Evolutionary conservation across 352 stramenopile genomes (phyloP).

Genomic region (Halophytophthora polymorphica): DNA sequence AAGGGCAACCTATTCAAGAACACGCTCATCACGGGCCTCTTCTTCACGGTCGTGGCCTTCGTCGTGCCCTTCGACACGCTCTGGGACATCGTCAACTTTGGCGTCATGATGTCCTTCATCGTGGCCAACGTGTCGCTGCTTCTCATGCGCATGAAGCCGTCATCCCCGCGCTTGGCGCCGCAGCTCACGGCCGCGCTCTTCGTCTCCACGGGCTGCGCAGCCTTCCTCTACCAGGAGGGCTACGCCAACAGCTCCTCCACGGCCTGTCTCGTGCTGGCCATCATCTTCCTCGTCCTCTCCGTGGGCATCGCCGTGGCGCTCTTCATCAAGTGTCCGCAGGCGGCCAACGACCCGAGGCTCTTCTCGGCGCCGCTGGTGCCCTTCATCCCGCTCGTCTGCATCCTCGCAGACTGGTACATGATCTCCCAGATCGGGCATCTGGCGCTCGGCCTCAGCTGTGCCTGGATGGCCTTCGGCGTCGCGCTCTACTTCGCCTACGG

Average conservation of each 20-base stretch:
- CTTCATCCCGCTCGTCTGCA: constrained; percentile 50
- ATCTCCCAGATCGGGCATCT: constrained; percentile 47
- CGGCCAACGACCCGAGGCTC: constrained; percentile 20
- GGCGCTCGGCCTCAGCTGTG: constrained; percentile 31
- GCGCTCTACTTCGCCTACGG: constrained; percentile 68
- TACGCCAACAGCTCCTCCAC: constrained; percentile 39
- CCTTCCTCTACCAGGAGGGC: constrained; percentile 60
- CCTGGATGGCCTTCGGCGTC: constrained; percentile 43
- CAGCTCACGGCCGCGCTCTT: constrained; percentile 34
- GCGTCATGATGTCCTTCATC: constrained; percentile 85
- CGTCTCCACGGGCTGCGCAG: constrained; percentile 27
- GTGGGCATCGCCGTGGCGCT: constrained; percentile 32
- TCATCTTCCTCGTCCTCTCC: constrained; percentile 41
- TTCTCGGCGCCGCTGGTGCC: constrained; percentile 57
- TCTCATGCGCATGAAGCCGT: constrained; percentile 50
- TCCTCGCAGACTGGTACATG: constrained; percentile 66
- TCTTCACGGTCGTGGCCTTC: constrained; percentile 70
- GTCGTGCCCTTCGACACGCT: constrained; percentile 75
- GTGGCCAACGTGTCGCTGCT: constrained; percentile 73
- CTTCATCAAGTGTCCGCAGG: constrained; percentile 47
- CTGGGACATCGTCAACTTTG: constrained; percentile 87
- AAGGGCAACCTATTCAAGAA: constrained; percentile 82
- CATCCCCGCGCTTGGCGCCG: constrained; percentile 41
- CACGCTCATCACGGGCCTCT: constrained; percentile 60
- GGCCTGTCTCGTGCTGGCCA: constrained; percentile 35